phyloP scores from a whole-genome alignment of 495 filamentous ascomycete genomes.

The Lasiosphaeria ovina region DNA sequence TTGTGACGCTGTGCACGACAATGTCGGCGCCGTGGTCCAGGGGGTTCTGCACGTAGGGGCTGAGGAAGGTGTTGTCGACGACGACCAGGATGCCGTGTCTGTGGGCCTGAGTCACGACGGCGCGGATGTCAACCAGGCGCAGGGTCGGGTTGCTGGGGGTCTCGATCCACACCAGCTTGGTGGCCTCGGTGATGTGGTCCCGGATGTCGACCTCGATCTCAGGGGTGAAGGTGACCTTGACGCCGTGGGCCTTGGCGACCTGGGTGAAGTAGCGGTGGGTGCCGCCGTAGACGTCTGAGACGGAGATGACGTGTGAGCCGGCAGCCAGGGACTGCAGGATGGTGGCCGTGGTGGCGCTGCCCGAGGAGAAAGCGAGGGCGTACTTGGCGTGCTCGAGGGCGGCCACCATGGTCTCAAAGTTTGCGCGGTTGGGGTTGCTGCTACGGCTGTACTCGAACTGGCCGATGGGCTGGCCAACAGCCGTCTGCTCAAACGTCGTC shows the following conservation, averaged over 20 bases:
- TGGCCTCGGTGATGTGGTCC: constrained; percentile 79
- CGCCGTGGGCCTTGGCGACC: constrained; percentile 90
- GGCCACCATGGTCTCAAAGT: constrained; percentile 90
- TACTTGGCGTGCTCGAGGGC: constrained; percentile 89
- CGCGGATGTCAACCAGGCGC: constrained; percentile 83
- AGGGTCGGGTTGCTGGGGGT: constrained; percentile 92
- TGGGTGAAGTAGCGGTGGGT: constrained; percentile 99
- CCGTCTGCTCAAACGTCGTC: constrained; percentile 86
- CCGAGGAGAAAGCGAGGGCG: constrained; percentile 92
- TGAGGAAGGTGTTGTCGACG: constrained; percentile 98
- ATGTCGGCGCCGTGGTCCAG: constrained; percentile 94
- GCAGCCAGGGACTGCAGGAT: constrained; percentile 90
- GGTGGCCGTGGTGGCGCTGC: constrained; percentile 88
- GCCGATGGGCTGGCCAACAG: constrained; percentile 82
- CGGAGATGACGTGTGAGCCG: constrained; percentile 91
- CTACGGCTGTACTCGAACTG: constrained; percentile 86
- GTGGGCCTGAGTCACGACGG: constrained; percentile 78
- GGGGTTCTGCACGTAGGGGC: constrained; percentile 94
- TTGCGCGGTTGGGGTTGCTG: constrained; percentile 88
- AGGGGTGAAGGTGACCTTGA: constrained; percentile 90
- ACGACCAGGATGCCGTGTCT: constrained; percentile 88
- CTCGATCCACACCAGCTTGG: constrained; percentile 98
- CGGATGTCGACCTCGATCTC: constrained; percentile 83
- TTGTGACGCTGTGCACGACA: constrained; percentile 98
- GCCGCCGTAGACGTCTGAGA: constrained; percentile 96